Conservation (phyloP, 2,329 filamentous ascomycete species). For the Fusarium sacchari region DNA sequence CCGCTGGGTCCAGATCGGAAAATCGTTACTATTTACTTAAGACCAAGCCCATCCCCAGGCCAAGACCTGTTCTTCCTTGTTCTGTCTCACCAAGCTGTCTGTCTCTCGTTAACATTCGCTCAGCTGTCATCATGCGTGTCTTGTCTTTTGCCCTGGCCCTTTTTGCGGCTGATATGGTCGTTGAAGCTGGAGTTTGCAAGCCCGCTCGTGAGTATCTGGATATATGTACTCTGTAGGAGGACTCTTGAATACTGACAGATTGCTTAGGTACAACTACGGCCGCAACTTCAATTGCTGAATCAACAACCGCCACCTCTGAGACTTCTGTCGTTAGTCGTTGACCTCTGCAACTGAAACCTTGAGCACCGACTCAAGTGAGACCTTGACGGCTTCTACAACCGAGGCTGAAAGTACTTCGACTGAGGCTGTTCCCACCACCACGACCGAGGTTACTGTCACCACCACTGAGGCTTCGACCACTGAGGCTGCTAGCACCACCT, state of each 20-base stretch:
- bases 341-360: background rate
- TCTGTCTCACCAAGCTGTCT: background rate
- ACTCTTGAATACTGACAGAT: background rate
- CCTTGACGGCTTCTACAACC: background rate
- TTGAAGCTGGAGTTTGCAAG: constrained; percentile 12
- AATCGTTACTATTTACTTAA: background rate
- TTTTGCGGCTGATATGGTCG: background rate
- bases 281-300: background rate
- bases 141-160: background rate
- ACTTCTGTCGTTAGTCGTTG: background rate
- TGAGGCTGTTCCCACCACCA: background rate
- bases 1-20: background rate
- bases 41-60: background rate
- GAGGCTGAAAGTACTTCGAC: background rate
- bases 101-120: constrained; percentile 6
- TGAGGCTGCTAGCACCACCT: background rate
- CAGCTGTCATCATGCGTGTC: background rate
- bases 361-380: background rate
- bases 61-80: no score
- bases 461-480: background rate
- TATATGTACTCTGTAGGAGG: fast-evolving
- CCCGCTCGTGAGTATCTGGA: background rate
- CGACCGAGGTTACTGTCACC: background rate
- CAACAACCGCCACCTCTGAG: background rate
- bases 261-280: background rate